Base-by-base conservation (phyloP, 352 stramenopile genomes). In the Peronosclerospora sorghi region DNA sequence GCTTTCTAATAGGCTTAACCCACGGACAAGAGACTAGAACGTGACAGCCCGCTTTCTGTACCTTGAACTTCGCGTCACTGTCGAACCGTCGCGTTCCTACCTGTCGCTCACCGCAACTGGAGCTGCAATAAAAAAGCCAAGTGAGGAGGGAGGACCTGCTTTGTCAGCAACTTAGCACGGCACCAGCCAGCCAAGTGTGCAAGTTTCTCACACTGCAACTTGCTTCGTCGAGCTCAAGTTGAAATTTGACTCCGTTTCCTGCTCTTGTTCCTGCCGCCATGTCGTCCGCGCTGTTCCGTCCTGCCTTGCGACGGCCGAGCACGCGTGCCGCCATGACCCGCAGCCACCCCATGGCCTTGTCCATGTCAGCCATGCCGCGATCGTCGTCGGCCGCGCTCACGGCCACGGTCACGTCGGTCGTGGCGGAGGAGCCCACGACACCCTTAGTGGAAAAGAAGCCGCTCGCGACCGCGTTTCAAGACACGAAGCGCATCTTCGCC, bases 401-500 rank as follows among this genome's bases (percentile, higher is more conserved):
- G 24, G 41, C 49, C 19, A 44, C 45, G 6, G 39, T 65, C 19
- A 32, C 51, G 14, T 24, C 32, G 14, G 6, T 23, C 15, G 35
- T 26, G 12, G 17, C 42, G 4, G 41, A 50, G 23, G 41, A 41
- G 5, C 42, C 39, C 42, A 38, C 46, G 35, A 45, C 43, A 9
- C 28, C 28, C 13, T 30, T 55, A 7, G 26, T 48, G 10, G 26
- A 36, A 19, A 27, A 48, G 29, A 49, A 30, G 19, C 55, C 51
- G 24, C 26, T 61, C 32, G 28, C 51, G 15, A 47, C 39, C n/a
- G 60, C 65, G 42, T 93, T 94, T 50, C 65, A 68, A 20, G 61
- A 94, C 41, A 86, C 78, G 1, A 71, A 96, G 62, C 59, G 64
- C 35, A 88, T 88, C 47, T 93, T 90, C 55, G 66, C 68, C 43